Conservation (phyloP, 2,329 filamentous ascomycete genomes). For the Didymella lethalis region DNA sequence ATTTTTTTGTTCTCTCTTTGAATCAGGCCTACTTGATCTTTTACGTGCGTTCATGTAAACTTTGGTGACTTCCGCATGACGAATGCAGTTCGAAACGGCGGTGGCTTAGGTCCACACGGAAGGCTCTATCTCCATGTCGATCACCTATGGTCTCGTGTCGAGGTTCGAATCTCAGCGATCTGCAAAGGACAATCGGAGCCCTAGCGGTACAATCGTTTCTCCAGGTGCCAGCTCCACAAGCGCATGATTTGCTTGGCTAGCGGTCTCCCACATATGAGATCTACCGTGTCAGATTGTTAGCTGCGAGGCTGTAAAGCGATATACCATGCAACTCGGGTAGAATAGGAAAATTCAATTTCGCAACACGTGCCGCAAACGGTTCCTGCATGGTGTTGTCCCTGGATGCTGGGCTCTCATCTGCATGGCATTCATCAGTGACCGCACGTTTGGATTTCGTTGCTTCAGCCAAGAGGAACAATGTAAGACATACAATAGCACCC, state of each 20-base stretch:
- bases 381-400: constrained; percentile 7
- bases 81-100: constrained; percentile 2
- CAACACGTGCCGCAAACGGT: constrained; percentile 10
- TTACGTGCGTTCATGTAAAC: not conserved
- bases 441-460: not conserved
- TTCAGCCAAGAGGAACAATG: constrained; percentile 14
- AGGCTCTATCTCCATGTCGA: constrained; percentile 7
- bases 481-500: not conserved
- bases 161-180: not conserved
- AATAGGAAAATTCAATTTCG: not conserved
- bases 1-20: not conserved
- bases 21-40: not conserved
- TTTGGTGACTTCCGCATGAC: not conserved
- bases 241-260: constrained; percentile 1
- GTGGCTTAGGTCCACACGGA: constrained; percentile 3
- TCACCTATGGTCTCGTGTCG: constrained; percentile 15
- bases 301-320: constrained; percentile 12
- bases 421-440: constrained; percentile 14
- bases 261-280: not conserved
- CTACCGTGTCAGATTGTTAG: not conserved
- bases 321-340: constrained; percentile 5
- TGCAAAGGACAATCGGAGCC: not conserved
- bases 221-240: constrained; percentile 1
- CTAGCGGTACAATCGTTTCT: constrained; percentile 2
- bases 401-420: constrained; percentile 3